A percentile compares a stretch with the other conserved stretches of the same genome.
phyloP scores from a whole-genome alignment of 805 yeast genomes.

The Nakazawaea pomicola region DNA sequence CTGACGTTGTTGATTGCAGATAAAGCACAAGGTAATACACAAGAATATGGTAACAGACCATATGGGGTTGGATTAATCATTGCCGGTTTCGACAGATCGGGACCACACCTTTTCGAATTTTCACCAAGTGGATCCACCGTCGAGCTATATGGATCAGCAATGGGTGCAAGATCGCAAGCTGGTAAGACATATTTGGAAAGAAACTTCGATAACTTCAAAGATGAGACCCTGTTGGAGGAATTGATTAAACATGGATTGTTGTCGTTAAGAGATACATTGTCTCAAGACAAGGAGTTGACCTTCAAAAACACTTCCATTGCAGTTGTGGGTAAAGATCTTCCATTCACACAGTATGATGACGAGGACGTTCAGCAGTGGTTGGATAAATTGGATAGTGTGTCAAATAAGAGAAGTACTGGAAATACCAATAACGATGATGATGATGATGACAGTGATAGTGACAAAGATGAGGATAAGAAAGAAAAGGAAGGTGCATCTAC shows the following conservation, averaged over 20 bases:
- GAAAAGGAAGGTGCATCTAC: conserved; percentile 19
- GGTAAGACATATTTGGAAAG: conserved; percentile 95
- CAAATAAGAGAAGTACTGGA: conserved; percentile 50
- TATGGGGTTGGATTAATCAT: conserved; percentile 94
- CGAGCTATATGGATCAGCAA: conserved; percentile 90
- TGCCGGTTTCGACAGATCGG: conserved; percentile 88
- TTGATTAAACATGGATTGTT: conserved; percentile 81
- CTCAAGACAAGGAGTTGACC: conserved; percentile 90
- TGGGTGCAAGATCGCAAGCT: conserved; percentile 98
- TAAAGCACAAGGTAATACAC: conserved; percentile 96
- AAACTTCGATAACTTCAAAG: conserved; percentile 62
- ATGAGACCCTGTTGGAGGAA: conserved; percentile 57
- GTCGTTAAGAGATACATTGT: conserved; percentile 88
- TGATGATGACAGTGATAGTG: conserved; percentile 20
- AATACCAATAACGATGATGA: conserved; percentile 25
- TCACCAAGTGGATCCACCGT: conserved; percentile 93
- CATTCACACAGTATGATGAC: conserved; percentile 78
- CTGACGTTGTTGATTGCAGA: conserved; percentile 88
- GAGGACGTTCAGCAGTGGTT: conserved; percentile 84
- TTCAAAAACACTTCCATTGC: conserved; percentile 84
- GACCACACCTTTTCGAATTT: conserved; percentile 91
- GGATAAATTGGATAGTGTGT: conserved; percentile 62
- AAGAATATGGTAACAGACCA: conserved; percentile 93
- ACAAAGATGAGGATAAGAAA: conserved; percentile 26
- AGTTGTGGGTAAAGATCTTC: conserved; percentile 77